phyloP scores from a whole-genome alignment of 257 asterid species.

The Anisodus tanguticus region DNA sequence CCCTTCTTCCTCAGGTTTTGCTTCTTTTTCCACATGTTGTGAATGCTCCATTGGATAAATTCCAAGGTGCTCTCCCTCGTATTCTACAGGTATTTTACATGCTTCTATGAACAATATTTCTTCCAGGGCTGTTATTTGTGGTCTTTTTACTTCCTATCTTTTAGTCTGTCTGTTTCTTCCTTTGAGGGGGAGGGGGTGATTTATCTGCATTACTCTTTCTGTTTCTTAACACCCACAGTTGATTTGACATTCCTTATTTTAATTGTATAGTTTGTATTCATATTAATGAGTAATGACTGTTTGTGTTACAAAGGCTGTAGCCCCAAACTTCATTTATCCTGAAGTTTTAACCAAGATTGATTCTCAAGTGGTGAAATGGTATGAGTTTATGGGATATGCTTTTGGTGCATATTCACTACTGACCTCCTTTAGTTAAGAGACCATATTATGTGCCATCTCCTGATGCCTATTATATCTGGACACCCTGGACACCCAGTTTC shows the following conservation, averaged over 20 bases:
- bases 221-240: slow-evolving; percentile 2
- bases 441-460: background rate
- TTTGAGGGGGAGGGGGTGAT: background rate
- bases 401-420: background rate
- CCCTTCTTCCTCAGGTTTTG: slow-evolving; percentile 63
- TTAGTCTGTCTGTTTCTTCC: slow-evolving; percentile 17
- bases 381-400: background rate
- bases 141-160: background rate
- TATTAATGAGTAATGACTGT: background rate
- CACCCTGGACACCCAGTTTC: background rate
- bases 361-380: slow-evolving; percentile 7
- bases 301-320: background rate
- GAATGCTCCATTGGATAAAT: slow-evolving; percentile 75
- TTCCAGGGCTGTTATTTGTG: slow-evolving; percentile 9
- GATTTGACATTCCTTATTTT: slow-evolving; percentile 3
- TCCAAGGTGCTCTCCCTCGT: slow-evolving; percentile 78
- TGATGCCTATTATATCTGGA: background rate
- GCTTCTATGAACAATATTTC: slow-evolving; percentile 29
- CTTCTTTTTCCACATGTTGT: slow-evolving; percentile 78
- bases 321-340: background rate
- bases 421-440: background rate
- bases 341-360: slow-evolving; percentile 3
- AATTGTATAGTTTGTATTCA: background rate
- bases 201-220: slow-evolving; percentile 12
- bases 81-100: slow-evolving; percentile 70